A percentile compares a stretch with the other conserved stretches of the same genome.
Evolutionary conservation across 164 flowering plant species (phyloP).

Genomic region (Vitis labrusca): DNA sequence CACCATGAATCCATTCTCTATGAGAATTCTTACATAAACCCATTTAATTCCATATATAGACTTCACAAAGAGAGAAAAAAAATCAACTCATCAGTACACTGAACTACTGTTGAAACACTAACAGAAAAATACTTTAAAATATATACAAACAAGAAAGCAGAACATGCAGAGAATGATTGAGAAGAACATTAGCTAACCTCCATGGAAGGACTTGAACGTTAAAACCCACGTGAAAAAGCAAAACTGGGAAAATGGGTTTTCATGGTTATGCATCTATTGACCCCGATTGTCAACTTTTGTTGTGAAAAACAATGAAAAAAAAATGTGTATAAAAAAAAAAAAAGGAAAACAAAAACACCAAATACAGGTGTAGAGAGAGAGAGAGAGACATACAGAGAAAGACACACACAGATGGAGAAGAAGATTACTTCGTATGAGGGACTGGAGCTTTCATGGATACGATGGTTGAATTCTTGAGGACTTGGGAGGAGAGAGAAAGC

Average conservation of each 20-base stretch:
- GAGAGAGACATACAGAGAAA: background rate
- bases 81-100: background rate
- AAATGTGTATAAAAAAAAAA: background rate
- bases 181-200: constrained; percentile 5
- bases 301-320: background rate
- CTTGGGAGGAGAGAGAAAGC: constrained; percentile 6
- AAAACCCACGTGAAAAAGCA: constrained; percentile 21
- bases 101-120: background rate
- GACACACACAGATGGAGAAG: background rate
- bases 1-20: constrained; percentile 3
- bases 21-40: constrained; percentile 14
- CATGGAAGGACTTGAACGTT: constrained; percentile 27
- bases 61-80: background rate
- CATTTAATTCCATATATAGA: background rate
- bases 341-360: background rate
- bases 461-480: constrained; percentile 4
- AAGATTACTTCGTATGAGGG: background rate
- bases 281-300: constrained; percentile 17
- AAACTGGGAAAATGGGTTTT: constrained; percentile 21
- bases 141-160: background rate
- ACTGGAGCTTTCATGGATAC: constrained; percentile 7
- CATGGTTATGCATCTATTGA: constrained; percentile 12
- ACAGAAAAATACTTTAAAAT: background rate
- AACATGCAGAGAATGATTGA: constrained; percentile 10
- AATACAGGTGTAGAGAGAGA: background rate